Base-by-base conservation (phyloP, 192 early-diverging fungal genomes). In the Tieghemiomyces parasiticus region DNA sequence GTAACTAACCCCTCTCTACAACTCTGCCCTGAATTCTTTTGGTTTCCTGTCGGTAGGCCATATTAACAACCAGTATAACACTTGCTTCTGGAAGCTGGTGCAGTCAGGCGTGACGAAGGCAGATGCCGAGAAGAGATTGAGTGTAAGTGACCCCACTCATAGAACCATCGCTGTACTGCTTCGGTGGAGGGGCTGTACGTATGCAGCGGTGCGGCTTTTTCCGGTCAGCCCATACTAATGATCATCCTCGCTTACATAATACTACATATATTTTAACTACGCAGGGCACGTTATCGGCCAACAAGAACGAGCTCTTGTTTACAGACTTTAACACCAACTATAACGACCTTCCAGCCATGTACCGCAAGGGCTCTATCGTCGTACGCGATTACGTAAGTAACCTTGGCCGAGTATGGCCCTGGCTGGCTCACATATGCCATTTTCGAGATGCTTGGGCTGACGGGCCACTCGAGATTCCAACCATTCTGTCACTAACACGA, bases 41-140 rank as follows among this genome's bases (percentile, higher is more conserved):
- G n/a, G n/a, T n/a, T n/a, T 42, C 38, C 16, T 24, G 46, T 35
- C 44, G 10, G 19, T 54, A 66, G 63, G 69, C 61, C 91, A 91
- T 65, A 91, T 93, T 70, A 93, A 93, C 72, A 93, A 93, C 65
- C 65, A 93, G 60, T 98, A 95, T 74, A 98, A 98, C 70, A 98
- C 95, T 2, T 79, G 83, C 9, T 96, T 95, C 67, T 96, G 93
- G 93, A 71, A 79, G 12, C 67, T 98, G 35, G 93, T 96, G 29
- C 75, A 80, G 31, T 72, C 75, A 48, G 89, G 88, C 51, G 74
- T 71, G 52, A 75, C 84, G 9, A 81, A 82, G 45, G 75, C 63
- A 28, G 84, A 88, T 59, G 92, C 93, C 3, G 86, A 94, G 66
- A 70, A 74, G 35, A 72, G 68, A 0, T 73, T 97, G 22, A 80